phyloP scores from a whole-genome alignment of 2,329 filamentous ascomycete genomes.

The Elsinoe necatrix region DNA sequence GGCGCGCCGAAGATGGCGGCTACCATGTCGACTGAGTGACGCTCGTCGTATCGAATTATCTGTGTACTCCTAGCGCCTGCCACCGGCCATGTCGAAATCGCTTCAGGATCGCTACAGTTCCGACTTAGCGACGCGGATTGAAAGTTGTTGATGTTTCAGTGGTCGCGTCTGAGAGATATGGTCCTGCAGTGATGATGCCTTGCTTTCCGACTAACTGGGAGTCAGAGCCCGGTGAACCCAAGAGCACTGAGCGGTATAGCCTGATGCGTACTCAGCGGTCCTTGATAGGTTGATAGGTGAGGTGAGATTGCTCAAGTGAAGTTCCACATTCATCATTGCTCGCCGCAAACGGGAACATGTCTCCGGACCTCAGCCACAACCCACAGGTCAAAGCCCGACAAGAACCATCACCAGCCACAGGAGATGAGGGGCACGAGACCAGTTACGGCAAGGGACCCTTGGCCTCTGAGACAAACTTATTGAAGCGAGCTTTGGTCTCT shows the following conservation, averaged over 20 bases:
- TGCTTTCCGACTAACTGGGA: no score
- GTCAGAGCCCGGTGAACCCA: no score
- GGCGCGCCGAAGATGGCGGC: conserved; percentile 25
- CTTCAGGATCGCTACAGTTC: no score
- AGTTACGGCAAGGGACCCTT: conserved; percentile 9
- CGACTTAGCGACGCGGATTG: no score
- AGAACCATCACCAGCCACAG: conserved; percentile 7
- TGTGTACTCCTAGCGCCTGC: no score
- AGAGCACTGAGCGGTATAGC: no score
- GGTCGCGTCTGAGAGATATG: no score
- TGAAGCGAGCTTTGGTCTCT: neutral
- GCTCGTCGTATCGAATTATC: neutral
- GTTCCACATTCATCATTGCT: neutral
- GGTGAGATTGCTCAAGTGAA: neutral
- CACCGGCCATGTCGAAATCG: no score
- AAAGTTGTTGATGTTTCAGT: no score
- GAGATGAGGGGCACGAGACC: conserved; percentile 1
- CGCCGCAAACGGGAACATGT: neutral
- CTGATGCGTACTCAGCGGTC: neutral
- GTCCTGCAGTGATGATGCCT: no score
- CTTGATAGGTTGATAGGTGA: neutral
- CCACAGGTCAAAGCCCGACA: conserved; percentile 5
- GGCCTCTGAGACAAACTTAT: conserved; percentile 13
- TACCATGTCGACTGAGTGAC: neutral
- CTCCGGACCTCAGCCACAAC: neutral